Conservation (phyloP, 106 monocot genomes). For the Gastrodia elata region DNA sequence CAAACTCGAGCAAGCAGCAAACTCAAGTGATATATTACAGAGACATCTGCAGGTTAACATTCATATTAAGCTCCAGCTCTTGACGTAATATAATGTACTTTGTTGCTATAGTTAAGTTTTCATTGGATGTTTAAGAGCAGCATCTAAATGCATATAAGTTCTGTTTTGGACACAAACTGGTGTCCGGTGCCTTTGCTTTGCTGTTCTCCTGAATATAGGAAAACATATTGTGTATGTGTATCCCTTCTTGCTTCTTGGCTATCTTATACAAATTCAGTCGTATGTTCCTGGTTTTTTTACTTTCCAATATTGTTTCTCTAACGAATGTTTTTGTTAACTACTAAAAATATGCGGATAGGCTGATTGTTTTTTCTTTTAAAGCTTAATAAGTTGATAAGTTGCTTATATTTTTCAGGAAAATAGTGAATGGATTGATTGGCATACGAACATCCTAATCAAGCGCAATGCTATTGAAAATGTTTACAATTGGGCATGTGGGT, state of each 20-base stretch:
- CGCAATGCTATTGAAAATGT: constrained; percentile 86
- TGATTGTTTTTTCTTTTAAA: neutral
- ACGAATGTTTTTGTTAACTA: neutral
- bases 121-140: neutral
- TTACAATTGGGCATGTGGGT: constrained; percentile 89
- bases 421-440: constrained; percentile 80
- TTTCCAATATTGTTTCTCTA: neutral
- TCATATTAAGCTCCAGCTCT: neutral
- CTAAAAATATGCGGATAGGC: neutral
- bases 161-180: neutral
- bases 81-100: neutral
- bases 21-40: constrained; percentile 42
- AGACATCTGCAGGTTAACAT: constrained; percentile 65
- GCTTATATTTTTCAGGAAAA: constrained; percentile 38
- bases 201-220: neutral
- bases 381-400: neutral
- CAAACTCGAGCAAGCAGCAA: constrained; percentile 67
- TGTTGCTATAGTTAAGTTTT: neutral
- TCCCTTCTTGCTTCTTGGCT: neutral
- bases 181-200: neutral
- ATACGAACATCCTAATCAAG: constrained; percentile 52
- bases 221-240: neutral
- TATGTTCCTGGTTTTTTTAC: neutral
- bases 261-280: neutral
- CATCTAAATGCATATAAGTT: too few species aligned